Percentiles rank a stretch among this genome's conserved stretches.
These are phyloP conservation scores for Ceratocystis cubensis DNA, from an alignment of 2,329 filamentous ascomycete species.

Conservation along the genomic window DNA sequence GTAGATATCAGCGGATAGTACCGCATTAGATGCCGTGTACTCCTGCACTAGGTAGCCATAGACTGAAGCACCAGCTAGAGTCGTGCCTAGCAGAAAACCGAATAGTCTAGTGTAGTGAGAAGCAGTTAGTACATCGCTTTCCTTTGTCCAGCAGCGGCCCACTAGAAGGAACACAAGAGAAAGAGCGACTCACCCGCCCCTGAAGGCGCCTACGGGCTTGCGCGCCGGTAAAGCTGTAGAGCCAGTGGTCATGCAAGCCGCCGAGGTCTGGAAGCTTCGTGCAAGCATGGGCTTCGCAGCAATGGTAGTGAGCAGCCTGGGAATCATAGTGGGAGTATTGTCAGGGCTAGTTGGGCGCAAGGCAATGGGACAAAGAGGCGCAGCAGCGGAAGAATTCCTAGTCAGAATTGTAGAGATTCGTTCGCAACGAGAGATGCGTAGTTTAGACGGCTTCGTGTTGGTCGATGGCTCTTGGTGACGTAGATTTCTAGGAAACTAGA, in stretches of 20 bases:
- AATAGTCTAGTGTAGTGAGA: conserved; percentile 50
- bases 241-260: conserved; percentile 33
- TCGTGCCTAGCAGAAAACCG: conserved; percentile 78
- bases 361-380: not conserved
- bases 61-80: conserved; percentile 63
- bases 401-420: not conserved
- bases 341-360: no score
- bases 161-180: not conserved
- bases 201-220: conserved; percentile 48
- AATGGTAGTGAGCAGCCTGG: conserved; percentile 24
- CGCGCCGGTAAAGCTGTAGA: conserved; percentile 40
- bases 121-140: conserved; percentile 1
- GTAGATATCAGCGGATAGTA: conserved; percentile 38
- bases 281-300: conserved; percentile 23
- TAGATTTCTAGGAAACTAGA: not conserved
- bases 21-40: conserved; percentile 85
- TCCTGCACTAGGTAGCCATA: conserved; percentile 91
- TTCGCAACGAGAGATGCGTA: not conserved
- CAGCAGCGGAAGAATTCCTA: not conserved
- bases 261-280: conserved; percentile 41
- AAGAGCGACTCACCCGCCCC: conserved; percentile 41
- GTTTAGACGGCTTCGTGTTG: not conserved
- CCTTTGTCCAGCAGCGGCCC: not conserved
- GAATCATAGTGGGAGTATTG: conserved; percentile 16
- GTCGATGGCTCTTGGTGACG: not conserved